phyloP scores from a whole-genome alignment of 148 eudicot genomes.

The Rhododendron kiyosumense region DNA sequence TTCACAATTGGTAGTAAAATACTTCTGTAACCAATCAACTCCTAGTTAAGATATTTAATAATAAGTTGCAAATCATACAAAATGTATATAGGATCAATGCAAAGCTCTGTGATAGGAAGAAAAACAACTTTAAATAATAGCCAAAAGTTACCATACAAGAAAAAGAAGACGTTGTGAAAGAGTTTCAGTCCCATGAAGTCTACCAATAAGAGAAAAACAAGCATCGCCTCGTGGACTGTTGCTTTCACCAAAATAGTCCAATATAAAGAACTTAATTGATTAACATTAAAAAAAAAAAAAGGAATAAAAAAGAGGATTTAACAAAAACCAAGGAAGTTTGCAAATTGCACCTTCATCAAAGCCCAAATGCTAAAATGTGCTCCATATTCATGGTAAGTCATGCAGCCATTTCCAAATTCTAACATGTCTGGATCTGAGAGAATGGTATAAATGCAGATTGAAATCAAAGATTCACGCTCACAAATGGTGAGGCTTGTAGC shows the following conservation, averaged over 20 bases:
- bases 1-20: not conserved
- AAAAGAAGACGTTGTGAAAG: not conserved
- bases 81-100: not conserved
- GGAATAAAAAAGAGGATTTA: too few species aligned
- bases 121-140: too few species aligned
- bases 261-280: slow-evolving; percentile 7
- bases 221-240: not conserved
- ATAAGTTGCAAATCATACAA: not conserved
- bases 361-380: slow-evolving; percentile 99
- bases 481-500: not conserved
- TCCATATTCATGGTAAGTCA: slow-evolving; percentile 74
- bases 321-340: not conserved
- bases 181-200: not conserved
- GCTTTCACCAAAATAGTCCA: not conserved
- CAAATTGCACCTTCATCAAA: slow-evolving; percentile 67
- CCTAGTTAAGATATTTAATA: not conserved
- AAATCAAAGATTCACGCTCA: not conserved
- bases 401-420: slow-evolving; percentile 98
- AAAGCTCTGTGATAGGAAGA: not conserved
- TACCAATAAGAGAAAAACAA: not conserved
- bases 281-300: not conserved
- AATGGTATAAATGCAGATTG: not conserved
- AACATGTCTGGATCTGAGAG: slow-evolving; percentile 92
- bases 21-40: not conserved
- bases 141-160: not conserved